A percentile compares a stretch with the other conserved stretches of the same genome.
Evolutionary conservation across 306 rosid species (phyloP).

Genomic region (Prosopis cineraria): DNA sequence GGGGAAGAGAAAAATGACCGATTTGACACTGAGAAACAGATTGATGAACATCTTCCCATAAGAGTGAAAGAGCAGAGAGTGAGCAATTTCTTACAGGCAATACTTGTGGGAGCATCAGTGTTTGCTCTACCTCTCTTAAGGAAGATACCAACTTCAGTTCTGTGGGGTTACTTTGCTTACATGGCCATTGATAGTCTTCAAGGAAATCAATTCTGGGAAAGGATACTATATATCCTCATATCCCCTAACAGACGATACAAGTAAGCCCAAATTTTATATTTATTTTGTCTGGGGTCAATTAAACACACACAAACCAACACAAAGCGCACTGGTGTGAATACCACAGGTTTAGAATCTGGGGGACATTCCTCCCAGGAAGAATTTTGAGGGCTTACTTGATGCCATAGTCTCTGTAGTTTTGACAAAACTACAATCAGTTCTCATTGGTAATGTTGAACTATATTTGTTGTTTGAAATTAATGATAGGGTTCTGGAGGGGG

Average conservation of each 20-base stretch:
- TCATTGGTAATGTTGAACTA: too few relatives aligned
- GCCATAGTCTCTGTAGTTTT: too few relatives aligned
- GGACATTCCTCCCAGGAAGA: too few relatives aligned
- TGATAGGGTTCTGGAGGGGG: constrained; percentile 14
- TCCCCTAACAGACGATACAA: neutral
- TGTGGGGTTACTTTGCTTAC: neutral
- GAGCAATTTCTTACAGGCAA: constrained; percentile 84
- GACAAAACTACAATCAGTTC: too few relatives aligned
- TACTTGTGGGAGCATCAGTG: constrained; percentile 75
- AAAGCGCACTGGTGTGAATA: too few relatives aligned
- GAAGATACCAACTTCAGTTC: neutral
- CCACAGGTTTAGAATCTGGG: too few relatives aligned
- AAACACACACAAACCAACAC: too few relatives aligned
- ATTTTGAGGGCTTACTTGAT: too few relatives aligned
- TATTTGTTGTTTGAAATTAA: neutral
- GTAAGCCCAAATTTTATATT: too few relatives aligned
- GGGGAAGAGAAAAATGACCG: constrained; percentile 42
- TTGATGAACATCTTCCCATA: constrained; percentile 70
- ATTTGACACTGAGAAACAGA: constrained; percentile 83
- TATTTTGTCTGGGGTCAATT: too few relatives aligned
- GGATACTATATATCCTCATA: neutral
- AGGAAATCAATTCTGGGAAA: neutral
- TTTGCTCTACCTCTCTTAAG: constrained; percentile 8
- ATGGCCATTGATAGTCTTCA: neutral
- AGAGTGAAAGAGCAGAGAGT: constrained; percentile 90